Evolutionary conservation across 768 basidiomycete genomes (phyloP).

Genomic region (Serpula lacrymans): DNA sequence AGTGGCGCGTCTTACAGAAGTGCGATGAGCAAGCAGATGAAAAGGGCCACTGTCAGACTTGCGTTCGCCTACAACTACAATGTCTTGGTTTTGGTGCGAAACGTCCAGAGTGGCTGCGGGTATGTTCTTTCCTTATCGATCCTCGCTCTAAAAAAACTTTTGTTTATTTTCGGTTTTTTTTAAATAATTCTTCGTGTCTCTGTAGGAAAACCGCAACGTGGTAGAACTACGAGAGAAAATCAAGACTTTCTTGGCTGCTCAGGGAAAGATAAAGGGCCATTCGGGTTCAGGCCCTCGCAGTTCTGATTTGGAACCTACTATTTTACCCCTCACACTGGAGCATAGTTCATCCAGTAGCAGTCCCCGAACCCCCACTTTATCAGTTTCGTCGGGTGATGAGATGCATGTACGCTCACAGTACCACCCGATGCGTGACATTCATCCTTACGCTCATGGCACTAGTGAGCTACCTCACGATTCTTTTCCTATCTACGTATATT

Average conservation of each 20-base stretch:
- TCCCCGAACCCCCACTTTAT: conserved; percentile 47
- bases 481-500: background rate
- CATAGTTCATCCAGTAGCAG: conserved; percentile 38
- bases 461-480: conserved; percentile 13
- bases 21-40: conserved; percentile 72
- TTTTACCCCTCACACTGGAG: conserved; percentile 46
- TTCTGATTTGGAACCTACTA: conserved; percentile 52
- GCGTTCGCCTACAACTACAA: conserved; percentile 74
- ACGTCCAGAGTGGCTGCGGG: conserved; percentile 82
- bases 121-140: conserved; percentile 34
- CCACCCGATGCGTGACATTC: conserved; percentile 24
- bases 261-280: conserved; percentile 90
- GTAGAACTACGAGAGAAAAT: conserved; percentile 71
- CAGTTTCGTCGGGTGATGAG: conserved; percentile 38
- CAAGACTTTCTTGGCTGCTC: conserved; percentile 72
- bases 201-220: conserved; percentile 68
- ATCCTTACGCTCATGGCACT: conserved; percentile 23
- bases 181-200: conserved; percentile 8
- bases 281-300: conserved; percentile 64
- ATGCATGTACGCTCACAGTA: conserved; percentile 30
- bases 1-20: conserved; percentile 48
- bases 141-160: conserved; percentile 6
- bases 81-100: conserved; percentile 85
- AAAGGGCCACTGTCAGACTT: conserved; percentile 69
- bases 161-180: background rate